Conservation (phyloP, 192 early-diverging fungal genomes). For the Backusella liffmaniae region DNA sequence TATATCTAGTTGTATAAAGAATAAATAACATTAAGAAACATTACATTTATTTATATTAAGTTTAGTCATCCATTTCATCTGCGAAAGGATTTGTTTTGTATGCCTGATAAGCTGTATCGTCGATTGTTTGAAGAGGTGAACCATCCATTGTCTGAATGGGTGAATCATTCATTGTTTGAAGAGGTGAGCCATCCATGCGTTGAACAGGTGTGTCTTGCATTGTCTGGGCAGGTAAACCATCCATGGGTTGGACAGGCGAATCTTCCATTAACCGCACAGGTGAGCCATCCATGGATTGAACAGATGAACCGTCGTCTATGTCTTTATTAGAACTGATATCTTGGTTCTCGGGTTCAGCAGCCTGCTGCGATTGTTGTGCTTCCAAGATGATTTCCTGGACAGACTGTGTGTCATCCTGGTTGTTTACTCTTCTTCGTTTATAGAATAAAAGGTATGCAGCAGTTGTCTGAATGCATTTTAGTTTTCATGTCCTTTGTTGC, state of each 20-base stretch:
- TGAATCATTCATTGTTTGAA: too few relatives aligned
- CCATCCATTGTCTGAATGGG: too few relatives aligned
- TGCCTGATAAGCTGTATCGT: too few relatives aligned
- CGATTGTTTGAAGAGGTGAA: too few relatives aligned
- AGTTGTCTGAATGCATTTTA: conserved; percentile 35
- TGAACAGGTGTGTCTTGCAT: too few relatives aligned
- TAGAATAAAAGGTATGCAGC: conserved; percentile 67
- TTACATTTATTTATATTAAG: neutral
- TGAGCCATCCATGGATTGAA: neutral
- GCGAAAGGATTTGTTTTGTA: neutral
- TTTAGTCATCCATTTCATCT: neutral
- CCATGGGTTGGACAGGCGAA: too few relatives aligned
- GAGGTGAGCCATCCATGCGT: too few relatives aligned
- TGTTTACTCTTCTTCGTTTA: conserved; percentile 40
- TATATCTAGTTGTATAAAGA: too few relatives aligned
- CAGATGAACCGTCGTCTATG: neutral
- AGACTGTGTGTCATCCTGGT: neutral
- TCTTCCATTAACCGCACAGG: too few relatives aligned
- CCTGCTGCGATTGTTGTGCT: conserved; percentile 16
- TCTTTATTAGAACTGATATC: neutral
- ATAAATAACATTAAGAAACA: too few relatives aligned
- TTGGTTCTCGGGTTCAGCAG: neutral
- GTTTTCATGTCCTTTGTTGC: neutral
- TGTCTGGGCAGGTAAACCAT: too few relatives aligned
- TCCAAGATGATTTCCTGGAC: conserved; percentile 16